These are phyloP conservation scores for Rhododendron williamsianum DNA, from an alignment of 148 eudicot genomes.

Conservation along the genomic window DNA sequence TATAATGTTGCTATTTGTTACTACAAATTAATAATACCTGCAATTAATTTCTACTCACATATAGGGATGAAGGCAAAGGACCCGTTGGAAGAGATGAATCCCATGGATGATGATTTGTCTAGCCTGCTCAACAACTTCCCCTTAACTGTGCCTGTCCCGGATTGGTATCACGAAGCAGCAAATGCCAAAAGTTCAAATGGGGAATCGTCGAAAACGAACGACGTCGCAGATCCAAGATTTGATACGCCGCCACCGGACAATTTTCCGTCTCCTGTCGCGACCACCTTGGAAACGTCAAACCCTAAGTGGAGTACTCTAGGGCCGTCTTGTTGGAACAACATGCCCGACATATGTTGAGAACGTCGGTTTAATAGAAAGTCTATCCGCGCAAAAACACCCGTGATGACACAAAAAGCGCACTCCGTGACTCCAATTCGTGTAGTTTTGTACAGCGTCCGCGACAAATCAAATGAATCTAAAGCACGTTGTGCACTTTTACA, in stretches of 20 bases:
- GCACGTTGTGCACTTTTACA: not conserved
- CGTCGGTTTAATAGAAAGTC: not conserved
- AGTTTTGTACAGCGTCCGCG: not conserved
- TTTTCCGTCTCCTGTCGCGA: conserved; percentile 17
- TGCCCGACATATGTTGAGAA: conserved; percentile 47
- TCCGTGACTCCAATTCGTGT: not conserved
- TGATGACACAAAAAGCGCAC: not conserved
- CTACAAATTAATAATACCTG: not conserved
- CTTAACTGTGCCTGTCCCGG: conserved; percentile 37
- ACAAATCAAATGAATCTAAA: not conserved
- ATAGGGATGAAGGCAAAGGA: conserved; percentile 21
- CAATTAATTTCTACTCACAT: not conserved
- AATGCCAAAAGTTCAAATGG: conserved; percentile 26
- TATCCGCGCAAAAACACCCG: not conserved
- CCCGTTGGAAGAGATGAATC: conserved; percentile 24
- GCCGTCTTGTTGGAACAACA: conserved; percentile 48
- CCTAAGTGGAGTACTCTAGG: conserved; percentile 29
- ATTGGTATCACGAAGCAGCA: conserved; percentile 39
- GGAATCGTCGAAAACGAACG: conserved; percentile 24
- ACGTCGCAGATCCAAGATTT: conserved; percentile 13
- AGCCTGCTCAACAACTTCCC: conserved; percentile 69
- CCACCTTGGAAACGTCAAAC: conserved; percentile 19
- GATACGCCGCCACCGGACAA: conserved; percentile 17
- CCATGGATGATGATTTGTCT: conserved; percentile 50
- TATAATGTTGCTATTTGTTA: not conserved